Evolutionary conservation across 2,329 filamentous ascomycete genomes (phyloP).

Genomic region (Claviceps arundinis): DNA sequence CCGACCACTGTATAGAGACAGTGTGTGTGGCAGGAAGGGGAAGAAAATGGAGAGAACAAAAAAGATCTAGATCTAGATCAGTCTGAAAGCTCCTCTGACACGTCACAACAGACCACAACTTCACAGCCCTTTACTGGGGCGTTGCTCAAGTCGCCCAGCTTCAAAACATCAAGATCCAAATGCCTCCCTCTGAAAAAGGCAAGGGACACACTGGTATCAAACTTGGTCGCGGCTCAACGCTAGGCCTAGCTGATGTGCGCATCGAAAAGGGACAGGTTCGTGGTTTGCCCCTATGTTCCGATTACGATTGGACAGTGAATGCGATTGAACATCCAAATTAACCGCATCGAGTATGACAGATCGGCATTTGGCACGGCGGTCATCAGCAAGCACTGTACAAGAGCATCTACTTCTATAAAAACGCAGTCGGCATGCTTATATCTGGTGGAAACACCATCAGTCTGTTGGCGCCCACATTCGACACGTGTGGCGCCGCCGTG

Average conservation of each 20-base stretch:
- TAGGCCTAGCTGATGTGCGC: slow-evolving; percentile 27
- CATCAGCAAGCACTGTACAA: slow-evolving; percentile 32
- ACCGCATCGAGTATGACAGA: slow-evolving; percentile 15
- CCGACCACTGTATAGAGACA: background rate
- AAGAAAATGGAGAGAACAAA: background rate
- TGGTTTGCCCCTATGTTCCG: background rate
- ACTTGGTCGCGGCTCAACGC: slow-evolving; percentile 27
- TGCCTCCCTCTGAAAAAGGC: slow-evolving; percentile 22
- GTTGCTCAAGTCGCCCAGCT: slow-evolving; percentile 30
- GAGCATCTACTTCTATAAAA: slow-evolving; percentile 29
- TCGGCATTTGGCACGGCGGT: slow-evolving; percentile 28
- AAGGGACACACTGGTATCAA: slow-evolving; percentile 28
- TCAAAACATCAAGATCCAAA: slow-evolving; percentile 29
- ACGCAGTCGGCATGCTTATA: slow-evolving; percentile 22
- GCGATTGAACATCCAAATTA: background rate
- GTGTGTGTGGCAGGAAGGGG: background rate
- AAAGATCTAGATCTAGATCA: background rate
- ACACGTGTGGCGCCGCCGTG: slow-evolving; percentile 24
- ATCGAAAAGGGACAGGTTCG: slow-evolving; percentile 20
- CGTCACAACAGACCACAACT: slow-evolving; percentile 13
- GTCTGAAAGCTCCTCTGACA: background rate
- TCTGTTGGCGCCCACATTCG: slow-evolving; percentile 26
- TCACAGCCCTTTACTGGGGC: slow-evolving; percentile 29
- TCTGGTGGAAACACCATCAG: slow-evolving; percentile 24
- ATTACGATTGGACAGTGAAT: background rate